Evolutionary conservation across 2,329 filamentous ascomycete species (phyloP).

Genomic region (Simplicillium aogashimaense): DNA sequence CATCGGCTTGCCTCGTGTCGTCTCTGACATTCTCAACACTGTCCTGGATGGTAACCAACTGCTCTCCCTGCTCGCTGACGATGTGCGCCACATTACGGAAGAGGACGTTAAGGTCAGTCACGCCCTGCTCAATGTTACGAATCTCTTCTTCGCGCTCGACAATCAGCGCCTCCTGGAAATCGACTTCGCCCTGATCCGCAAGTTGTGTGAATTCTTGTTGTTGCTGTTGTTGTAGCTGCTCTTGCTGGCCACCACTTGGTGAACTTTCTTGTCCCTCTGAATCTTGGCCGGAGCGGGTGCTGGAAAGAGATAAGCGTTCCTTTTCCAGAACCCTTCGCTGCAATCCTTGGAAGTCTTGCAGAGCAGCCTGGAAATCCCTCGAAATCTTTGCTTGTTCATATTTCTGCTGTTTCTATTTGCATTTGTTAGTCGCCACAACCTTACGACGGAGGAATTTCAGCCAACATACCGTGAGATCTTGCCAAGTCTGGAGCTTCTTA

Average conservation of each 20-base stretch:
- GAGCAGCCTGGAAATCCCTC: constrained; percentile 80
- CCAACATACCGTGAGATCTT: constrained; percentile 62
- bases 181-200: constrained; percentile 86
- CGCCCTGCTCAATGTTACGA: constrained; percentile 91
- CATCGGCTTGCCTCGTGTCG: constrained; percentile 75
- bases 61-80: constrained; percentile 84
- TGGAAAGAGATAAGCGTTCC: constrained; percentile 75
- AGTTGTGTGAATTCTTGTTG: constrained; percentile 70
- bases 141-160: constrained; percentile 96
- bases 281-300: constrained; percentile 72
- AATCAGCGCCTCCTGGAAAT: constrained; percentile 94
- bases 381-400: constrained; percentile 94
- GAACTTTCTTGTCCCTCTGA: constrained; percentile 31
- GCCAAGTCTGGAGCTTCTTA: constrained; percentile 84
- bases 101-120: constrained; percentile 89
- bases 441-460: constrained; percentile 1
- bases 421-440: neutral
- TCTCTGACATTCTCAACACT: constrained; percentile 78
- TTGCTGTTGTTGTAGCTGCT: constrained; percentile 43
- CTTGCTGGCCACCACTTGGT: constrained; percentile 21
- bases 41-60: constrained; percentile 76
- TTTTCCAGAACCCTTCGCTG: constrained; percentile 88
- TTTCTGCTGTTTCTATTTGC: constrained; percentile 73
- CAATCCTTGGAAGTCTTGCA: constrained; percentile 87
- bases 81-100: constrained; percentile 98